Evolutionary conservation across 2,329 filamentous ascomycete species (phyloP).

Genomic region (Didymella lethalis): DNA sequence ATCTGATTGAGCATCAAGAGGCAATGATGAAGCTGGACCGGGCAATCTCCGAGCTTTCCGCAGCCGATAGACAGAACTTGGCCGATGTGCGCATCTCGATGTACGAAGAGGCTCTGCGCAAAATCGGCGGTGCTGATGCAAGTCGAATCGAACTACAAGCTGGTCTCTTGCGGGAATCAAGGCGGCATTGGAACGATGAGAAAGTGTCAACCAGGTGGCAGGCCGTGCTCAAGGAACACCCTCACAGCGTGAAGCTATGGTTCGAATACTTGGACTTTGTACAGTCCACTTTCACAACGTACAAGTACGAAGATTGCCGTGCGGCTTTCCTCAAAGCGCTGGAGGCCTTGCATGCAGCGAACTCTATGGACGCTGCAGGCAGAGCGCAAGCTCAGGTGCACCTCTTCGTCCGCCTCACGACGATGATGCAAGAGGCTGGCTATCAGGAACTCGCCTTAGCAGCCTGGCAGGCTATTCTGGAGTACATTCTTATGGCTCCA

Average conservation of each 20-base stretch:
- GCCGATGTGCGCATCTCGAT: conserved; percentile 82
- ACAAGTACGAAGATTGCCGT: conserved; percentile 73
- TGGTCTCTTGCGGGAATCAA: conserved; percentile 75
- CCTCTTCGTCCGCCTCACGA: conserved; percentile 75
- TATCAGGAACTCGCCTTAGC: conserved; percentile 79
- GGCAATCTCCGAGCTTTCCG: conserved; percentile 56
- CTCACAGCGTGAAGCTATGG: conserved; percentile 72
- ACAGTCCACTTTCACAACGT: conserved; percentile 71
- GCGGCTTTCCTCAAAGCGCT: conserved; percentile 67
- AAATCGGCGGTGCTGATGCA: conserved; percentile 55
- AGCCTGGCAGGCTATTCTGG: conserved; percentile 83
- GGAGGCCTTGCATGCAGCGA: conserved; percentile 39
- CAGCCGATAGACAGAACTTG: conserved; percentile 71
- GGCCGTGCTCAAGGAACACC: conserved; percentile 63
- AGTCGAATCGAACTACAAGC: conserved; percentile 69
- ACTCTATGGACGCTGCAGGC: background rate
- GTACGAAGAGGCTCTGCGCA: conserved; percentile 76
- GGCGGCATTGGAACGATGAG: conserved; percentile 74
- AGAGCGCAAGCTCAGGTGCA: conserved; percentile 60
- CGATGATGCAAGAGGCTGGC: conserved; percentile 77
- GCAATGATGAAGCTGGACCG: conserved; percentile 64
- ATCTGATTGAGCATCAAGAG: conserved; percentile 81
- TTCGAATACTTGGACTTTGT: conserved; percentile 73
- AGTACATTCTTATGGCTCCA: conserved; percentile 73
- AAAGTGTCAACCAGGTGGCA: conserved; percentile 71